A percentile compares a stretch with the other conserved stretches of the same genome.
Conservation (phyloP, 2,329 filamentous ascomycete species). For the Phialemonium atrogriseum region DNA sequence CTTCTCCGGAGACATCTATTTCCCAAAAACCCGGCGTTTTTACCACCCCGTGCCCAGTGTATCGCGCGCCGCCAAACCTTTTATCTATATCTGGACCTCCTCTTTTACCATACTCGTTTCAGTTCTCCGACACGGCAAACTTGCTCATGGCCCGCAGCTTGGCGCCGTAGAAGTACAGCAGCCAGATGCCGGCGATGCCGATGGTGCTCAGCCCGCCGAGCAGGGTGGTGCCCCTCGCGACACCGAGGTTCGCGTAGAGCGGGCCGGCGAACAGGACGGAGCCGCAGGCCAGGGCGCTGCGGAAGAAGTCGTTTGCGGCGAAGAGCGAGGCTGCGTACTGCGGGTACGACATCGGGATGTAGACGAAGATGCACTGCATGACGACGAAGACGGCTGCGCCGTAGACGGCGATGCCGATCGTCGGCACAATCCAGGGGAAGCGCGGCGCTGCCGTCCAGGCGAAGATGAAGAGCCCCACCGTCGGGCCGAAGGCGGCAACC, state of each 20-base stretch:
- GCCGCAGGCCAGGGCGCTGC: constrained; percentile 49
- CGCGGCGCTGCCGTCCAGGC: constrained; percentile 45
- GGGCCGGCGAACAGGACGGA: constrained; percentile 53
- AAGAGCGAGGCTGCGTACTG: constrained; percentile 51
- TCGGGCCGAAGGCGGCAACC: constrained; percentile 40
- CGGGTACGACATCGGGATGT: constrained; percentile 48
- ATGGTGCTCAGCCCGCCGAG: constrained; percentile 46
- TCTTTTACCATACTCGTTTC: too few species aligned
- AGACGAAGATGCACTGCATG: constrained; percentile 53
- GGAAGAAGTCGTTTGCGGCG: constrained; percentile 52
- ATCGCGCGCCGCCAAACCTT: too few species aligned
- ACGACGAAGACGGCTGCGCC: constrained; percentile 43
- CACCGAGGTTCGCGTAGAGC: constrained; percentile 50
- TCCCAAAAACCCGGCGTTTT: too few species aligned
- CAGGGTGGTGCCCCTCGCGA: constrained; percentile 47
- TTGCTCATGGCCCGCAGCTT: constrained; percentile 45
- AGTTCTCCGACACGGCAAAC: constrained; percentile 47
- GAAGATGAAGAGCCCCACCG: constrained; percentile 53
- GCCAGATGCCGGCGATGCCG: constrained; percentile 50
- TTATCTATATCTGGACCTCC: too few species aligned
- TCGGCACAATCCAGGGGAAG: constrained; percentile 47
- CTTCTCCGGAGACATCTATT: too few species aligned
- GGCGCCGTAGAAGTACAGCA: constrained; percentile 49
- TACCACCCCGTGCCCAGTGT: too few species aligned
- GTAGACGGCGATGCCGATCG: constrained; percentile 50